phyloP scores from a whole-genome alignment of 225 moss, liverwort and hornwort species.

The Takakia lepidozioides region DNA sequence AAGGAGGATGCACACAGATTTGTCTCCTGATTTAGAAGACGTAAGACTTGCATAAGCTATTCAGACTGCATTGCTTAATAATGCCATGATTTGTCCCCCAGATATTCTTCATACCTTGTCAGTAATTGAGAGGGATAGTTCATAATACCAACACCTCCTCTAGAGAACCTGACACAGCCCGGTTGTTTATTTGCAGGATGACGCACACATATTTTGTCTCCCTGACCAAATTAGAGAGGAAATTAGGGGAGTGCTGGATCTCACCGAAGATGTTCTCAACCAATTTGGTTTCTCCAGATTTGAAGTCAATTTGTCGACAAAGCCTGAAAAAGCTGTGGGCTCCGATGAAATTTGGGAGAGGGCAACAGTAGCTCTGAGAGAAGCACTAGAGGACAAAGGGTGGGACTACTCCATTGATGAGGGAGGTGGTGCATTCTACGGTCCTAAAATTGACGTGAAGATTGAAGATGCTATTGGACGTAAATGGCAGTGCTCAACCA shows the following conservation, averaged over 20 bases:
- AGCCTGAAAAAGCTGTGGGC: constrained; percentile 95
- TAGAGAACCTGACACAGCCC: not conserved
- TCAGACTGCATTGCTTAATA: too few relatives aligned
- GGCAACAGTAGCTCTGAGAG: constrained; percentile 69
- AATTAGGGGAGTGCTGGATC: constrained; percentile 81
- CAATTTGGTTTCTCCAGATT: constrained; percentile 91
- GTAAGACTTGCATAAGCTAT: too few relatives aligned
- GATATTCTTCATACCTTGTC: too few relatives aligned
- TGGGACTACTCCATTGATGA: constrained; percentile 95
- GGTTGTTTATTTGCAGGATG: constrained; percentile 48
- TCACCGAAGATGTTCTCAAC: constrained; percentile 80
- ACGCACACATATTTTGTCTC: constrained; percentile 91
- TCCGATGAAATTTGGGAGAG: constrained; percentile 90
- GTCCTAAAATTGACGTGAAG: constrained; percentile 96
- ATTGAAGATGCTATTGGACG: constrained; percentile 98
- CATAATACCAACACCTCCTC: not conserved
- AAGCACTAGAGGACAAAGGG: constrained; percentile 82
- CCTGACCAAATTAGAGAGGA: constrained; percentile 88
- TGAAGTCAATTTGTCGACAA: constrained; percentile 89
- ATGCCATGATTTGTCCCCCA: too few relatives aligned
- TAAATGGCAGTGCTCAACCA: constrained; percentile 98
- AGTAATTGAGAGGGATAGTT: not conserved
- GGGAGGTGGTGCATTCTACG: constrained; percentile 97
- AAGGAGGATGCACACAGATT: too few relatives aligned
- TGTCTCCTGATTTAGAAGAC: too few relatives aligned